phyloP scores from a whole-genome alignment of 371 early-diverging fungal genomes.

The Apophysomyces trapeziformis region DNA sequence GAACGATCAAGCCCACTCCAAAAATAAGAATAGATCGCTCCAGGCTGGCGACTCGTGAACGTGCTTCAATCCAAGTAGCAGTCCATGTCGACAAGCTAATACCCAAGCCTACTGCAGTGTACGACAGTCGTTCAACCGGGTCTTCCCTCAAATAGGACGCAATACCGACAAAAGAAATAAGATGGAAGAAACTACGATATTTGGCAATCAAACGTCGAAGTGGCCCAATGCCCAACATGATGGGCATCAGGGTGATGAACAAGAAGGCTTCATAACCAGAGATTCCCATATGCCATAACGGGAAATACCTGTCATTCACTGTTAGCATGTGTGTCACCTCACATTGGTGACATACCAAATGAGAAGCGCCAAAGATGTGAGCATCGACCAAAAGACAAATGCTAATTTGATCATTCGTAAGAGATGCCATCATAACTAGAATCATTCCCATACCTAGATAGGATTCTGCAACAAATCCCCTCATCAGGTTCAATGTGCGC shows the following conservation, averaged over 20 bases:
- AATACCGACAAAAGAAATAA: constrained; percentile 66
- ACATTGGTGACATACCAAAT: constrained; percentile 64
- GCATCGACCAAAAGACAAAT: constrained; percentile 81
- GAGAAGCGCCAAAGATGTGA: constrained; percentile 72
- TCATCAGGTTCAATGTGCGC: constrained; percentile 25
- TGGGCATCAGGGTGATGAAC: constrained; percentile 63
- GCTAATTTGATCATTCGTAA: constrained; percentile 34
- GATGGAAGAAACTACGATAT: constrained; percentile 63
- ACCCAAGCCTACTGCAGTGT: constrained; percentile 64
- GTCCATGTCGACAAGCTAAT: constrained; percentile 63
- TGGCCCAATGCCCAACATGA: constrained; percentile 65
- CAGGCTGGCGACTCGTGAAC: constrained; percentile 54
- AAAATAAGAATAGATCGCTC: constrained; percentile 68
- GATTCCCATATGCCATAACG: constrained; percentile 86
- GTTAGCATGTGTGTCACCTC: background rate
- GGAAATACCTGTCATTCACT: constrained; percentile 59
- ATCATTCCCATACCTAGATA: constrained; percentile 54
- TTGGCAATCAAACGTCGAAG: constrained; percentile 59
- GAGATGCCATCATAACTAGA: background rate
- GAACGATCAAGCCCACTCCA: constrained; percentile 69
- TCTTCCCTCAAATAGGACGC: constrained; percentile 61
- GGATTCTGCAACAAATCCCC: constrained; percentile 53
- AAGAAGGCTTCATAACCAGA: constrained; percentile 81
- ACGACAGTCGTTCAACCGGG: constrained; percentile 65
- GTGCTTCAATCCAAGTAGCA: constrained; percentile 62